Percentiles rank a stretch among this genome's conserved stretches.
Evolutionary conservation across 78 protist species (phyloP).

Genomic region (Goniomonas avonlea): DNA sequence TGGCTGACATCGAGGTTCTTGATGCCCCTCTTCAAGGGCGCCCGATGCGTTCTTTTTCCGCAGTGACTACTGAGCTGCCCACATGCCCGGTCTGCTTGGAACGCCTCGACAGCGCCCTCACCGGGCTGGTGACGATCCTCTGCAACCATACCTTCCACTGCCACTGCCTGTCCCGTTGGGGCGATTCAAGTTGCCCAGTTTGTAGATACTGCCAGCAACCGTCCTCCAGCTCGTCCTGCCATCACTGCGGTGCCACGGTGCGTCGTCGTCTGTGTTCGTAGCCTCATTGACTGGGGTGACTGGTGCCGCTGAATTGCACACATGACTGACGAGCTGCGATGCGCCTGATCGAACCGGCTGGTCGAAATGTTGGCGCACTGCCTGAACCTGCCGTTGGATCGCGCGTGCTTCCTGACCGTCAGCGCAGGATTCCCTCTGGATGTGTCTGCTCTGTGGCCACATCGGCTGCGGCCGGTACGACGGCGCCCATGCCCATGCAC

Average conservation of each 20-base stretch:
- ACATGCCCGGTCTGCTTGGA: slow-evolving; percentile 77
- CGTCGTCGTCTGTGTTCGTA: background rate
- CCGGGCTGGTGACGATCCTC: slow-evolving; percentile 66
- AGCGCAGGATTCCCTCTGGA: slow-evolving; percentile 81
- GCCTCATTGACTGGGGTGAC: slow-evolving; percentile 59
- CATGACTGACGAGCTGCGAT: background rate
- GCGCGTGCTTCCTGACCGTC: too few relatives aligned
- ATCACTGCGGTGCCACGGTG: background rate
- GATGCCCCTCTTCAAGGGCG: background rate
- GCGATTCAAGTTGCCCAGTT: slow-evolving; percentile 36
- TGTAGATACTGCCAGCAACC: slow-evolving; percentile 26
- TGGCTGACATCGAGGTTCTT: slow-evolving; percentile 3
- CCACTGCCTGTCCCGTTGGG: slow-evolving; percentile 31
- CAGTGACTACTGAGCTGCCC: slow-evolving; percentile 63
- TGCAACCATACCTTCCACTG: slow-evolving; percentile 87
- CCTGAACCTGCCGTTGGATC: too few relatives aligned
- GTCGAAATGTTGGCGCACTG: slow-evolving; percentile 46
- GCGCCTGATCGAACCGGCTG: background rate
- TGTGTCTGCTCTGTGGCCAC: slow-evolving; percentile 80
- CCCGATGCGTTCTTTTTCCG: background rate
- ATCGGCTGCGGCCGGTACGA: slow-evolving; percentile 74
- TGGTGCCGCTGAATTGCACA: slow-evolving; percentile 36
- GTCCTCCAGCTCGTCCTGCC: background rate
- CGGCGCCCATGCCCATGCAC: slow-evolving; percentile 72
- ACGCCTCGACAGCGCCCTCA: slow-evolving; percentile 58